Percentiles rank a stretch among this genome's conserved stretches.
Evolutionary conservation across 306 rosid species (phyloP).

Genomic region (Cucumis sativus): Cucumber_9930_V3 NC_026660.2:30874501-30875000

Average conservation of each 20-base stretch:
- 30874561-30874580: constrained; percentile 64
- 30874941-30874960: neutral
- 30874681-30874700: neutral
- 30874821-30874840: neutral
- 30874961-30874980: no score
- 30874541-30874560: neutral
- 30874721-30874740: neutral
- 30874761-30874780: neutral
- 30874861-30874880: neutral
- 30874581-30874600: constrained; percentile 49
- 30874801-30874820: neutral
- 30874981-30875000: neutral
- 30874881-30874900: neutral
- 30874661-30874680: neutral
- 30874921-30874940: neutral
- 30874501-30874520: neutral
- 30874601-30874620: constrained; percentile 19
- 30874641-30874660: neutral
- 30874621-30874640: neutral
- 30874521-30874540: neutral
- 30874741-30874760: neutral
- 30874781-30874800: neutral
- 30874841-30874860: neutral
- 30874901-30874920: neutral
- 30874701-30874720: neutral